These are phyloP conservation scores for Chlamydomonas eustigma DNA, from an alignment of 139 green algal species.

Conservation along the genomic window DNA sequence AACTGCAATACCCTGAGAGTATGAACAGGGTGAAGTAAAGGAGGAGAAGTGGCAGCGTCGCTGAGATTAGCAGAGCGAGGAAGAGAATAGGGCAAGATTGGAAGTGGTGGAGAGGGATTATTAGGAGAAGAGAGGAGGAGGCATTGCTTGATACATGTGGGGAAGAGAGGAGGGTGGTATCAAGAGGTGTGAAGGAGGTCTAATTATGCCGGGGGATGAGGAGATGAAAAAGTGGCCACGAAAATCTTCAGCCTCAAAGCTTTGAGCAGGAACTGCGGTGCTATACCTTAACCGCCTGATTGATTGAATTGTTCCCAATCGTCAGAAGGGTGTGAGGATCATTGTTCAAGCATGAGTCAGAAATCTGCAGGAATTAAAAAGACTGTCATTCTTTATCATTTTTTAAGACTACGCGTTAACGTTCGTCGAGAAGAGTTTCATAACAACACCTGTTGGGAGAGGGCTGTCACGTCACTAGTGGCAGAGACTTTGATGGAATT, in stretches of 20 bases:
- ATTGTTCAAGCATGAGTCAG: not conserved
- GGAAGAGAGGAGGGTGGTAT: not conserved
- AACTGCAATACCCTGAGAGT: slow-evolving; percentile 42
- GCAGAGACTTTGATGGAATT: slow-evolving; percentile 29
- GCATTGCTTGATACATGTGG: not conserved
- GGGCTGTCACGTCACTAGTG: not conserved
- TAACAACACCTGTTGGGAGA: slow-evolving; percentile 1
- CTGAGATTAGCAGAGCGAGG: not conserved
- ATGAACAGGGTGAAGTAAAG: slow-evolving; percentile 43
- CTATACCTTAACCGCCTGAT: slow-evolving; percentile 23
- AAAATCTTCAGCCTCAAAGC: too few relatives aligned
- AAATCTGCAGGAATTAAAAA: not conserved
- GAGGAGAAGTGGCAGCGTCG: not conserved
- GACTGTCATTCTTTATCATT: too few relatives aligned
- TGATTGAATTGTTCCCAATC: slow-evolving; percentile 38
- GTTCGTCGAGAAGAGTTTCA: too few relatives aligned
- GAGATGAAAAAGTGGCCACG: not conserved
- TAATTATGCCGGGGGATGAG: not conserved
- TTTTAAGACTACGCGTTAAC: too few relatives aligned
- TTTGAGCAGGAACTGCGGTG: too few relatives aligned
- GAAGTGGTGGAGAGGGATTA: not conserved
- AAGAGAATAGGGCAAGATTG: not conserved
- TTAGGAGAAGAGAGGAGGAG: not conserved
- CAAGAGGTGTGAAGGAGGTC: slow-evolving; percentile 1
- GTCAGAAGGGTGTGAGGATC: slow-evolving; percentile 50